Evolutionary conservation across 306 rosid species (phyloP).

Genomic region (Pterocarpus santalinus): DNA sequence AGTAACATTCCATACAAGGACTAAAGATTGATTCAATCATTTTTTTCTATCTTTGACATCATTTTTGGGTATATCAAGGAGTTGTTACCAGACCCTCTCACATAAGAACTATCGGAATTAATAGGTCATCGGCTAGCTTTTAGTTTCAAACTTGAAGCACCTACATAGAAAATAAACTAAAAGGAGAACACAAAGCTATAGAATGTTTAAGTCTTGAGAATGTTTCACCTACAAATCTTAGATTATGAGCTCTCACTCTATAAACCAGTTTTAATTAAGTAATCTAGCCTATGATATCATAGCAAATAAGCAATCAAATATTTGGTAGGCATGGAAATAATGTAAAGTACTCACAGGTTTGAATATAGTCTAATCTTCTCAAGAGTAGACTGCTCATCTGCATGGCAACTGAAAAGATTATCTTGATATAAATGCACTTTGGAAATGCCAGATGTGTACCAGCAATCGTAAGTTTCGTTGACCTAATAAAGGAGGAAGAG

Average conservation of each 20-base stretch:
- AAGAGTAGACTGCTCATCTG: slow-evolving; percentile 69
- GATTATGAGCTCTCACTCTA: slow-evolving; percentile 32
- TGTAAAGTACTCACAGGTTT: slow-evolving; percentile 67
- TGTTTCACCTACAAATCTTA: slow-evolving; percentile 30
- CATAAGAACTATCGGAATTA: not conserved
- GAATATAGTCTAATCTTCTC: slow-evolving; percentile 76
- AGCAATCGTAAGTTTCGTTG: slow-evolving; percentile 86
- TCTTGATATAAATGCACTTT: slow-evolving; percentile 76
- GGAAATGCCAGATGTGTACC: slow-evolving; percentile 85
- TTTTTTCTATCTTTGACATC: not conserved
- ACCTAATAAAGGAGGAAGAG: slow-evolving; percentile 61
- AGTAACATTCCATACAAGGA: not conserved
- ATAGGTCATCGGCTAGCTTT: not conserved
- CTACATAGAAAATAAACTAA: slow-evolving; percentile 9
- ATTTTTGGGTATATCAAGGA: not conserved
- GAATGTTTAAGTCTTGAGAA: slow-evolving; percentile 13
- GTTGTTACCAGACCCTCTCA: slow-evolving; percentile 3
- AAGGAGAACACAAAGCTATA: not conserved
- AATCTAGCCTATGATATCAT: slow-evolving; percentile 24
- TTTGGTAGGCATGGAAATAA: slow-evolving; percentile 22
- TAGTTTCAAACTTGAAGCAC: not conserved
- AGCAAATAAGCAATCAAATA: slow-evolving; percentile 38
- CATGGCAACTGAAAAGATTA: slow-evolving; percentile 80
- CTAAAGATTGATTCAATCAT: not conserved
- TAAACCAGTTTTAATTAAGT: slow-evolving; percentile 21